These are phyloP conservation scores for Xylaria multiplex DNA, from an alignment of 2,329 filamentous ascomycete genomes.

Conservation along the genomic window DNA sequence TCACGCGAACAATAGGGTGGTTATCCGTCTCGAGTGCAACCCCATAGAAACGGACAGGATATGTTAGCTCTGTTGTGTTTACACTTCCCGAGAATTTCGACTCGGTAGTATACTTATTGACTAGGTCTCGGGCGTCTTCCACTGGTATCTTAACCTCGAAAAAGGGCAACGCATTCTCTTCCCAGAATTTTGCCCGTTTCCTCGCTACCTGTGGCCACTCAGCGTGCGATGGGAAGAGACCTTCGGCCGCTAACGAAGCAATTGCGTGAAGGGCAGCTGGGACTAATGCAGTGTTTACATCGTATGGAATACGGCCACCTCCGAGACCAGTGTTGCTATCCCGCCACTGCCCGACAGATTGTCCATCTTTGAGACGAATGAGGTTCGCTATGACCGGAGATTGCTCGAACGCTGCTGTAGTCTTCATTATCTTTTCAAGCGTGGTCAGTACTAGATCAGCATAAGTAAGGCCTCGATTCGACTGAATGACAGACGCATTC, in stretches of 20 bases:
- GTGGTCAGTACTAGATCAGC: slow-evolving; percentile 61
- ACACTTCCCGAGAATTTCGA: slow-evolving; percentile 58
- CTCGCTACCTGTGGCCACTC: slow-evolving; percentile 59
- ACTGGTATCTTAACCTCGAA: slow-evolving; percentile 61
- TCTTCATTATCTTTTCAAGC: slow-evolving; percentile 67
- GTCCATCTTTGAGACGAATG: slow-evolving; percentile 63
- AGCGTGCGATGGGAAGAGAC: slow-evolving; percentile 61
- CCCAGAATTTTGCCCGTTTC: slow-evolving; percentile 68
- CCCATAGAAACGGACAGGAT: slow-evolving; percentile 63
- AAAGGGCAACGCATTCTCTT: slow-evolving; percentile 67
- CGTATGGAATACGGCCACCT: slow-evolving; percentile 70
- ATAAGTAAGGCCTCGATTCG: slow-evolving; percentile 65
- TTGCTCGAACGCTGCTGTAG: slow-evolving; percentile 63
- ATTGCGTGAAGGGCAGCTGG: slow-evolving; percentile 71
- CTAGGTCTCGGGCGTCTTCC: slow-evolving; percentile 56
- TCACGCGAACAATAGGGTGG: slow-evolving; percentile 62
- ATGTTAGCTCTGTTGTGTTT: slow-evolving; percentile 54
- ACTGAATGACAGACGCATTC: slow-evolving; percentile 59
- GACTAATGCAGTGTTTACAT: slow-evolving; percentile 71
- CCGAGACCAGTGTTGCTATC: slow-evolving; percentile 69
- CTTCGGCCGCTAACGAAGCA: slow-evolving; percentile 58
- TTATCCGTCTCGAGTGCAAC: slow-evolving; percentile 65
- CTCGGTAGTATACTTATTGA: slow-evolving; percentile 59
- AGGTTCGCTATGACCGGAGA: slow-evolving; percentile 64
- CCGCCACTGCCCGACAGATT: slow-evolving; percentile 70